Conservation (phyloP, 345 rosid species). For the Melaleuca alternifolia region DNA sequence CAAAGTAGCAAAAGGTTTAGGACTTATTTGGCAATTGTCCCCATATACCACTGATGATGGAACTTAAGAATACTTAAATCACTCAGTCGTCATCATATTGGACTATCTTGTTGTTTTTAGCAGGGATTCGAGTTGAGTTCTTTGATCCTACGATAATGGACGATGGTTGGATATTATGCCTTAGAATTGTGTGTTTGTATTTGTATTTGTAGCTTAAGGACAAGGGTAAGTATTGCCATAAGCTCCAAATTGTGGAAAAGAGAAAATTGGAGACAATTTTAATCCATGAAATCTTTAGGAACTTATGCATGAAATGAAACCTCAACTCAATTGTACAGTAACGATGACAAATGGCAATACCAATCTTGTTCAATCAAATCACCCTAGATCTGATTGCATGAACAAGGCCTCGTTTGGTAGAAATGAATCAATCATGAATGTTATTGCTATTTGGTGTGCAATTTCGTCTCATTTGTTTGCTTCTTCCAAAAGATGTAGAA, state of each 20-base stretch:
- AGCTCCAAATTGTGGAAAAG: background rate
- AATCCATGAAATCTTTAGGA: background rate
- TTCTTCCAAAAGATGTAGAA: too few species aligned
- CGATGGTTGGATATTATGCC: background rate
- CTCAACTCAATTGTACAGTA: background rate
- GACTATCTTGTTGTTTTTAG: background rate
- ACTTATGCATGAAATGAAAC: background rate
- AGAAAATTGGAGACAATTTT: background rate
- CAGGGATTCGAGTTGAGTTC: background rate
- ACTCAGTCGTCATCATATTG: too few species aligned
- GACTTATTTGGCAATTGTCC: too few species aligned
- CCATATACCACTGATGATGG: too few species aligned
- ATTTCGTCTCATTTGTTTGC: too few species aligned
- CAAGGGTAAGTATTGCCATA: background rate
- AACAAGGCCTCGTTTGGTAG: background rate
- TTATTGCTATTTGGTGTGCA: background rate
- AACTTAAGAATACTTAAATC: too few species aligned
- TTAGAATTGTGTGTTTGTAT: background rate
- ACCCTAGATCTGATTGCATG: background rate
- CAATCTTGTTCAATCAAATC: background rate
- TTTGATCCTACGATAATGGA: background rate
- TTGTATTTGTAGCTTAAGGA: background rate
- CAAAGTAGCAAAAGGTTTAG: too few species aligned
- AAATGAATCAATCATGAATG: too few species aligned
- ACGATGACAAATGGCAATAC: background rate